phyloP scores from a whole-genome alignment of 371 early-diverging fungal genomes.

The Mucor mucedo region DNA sequence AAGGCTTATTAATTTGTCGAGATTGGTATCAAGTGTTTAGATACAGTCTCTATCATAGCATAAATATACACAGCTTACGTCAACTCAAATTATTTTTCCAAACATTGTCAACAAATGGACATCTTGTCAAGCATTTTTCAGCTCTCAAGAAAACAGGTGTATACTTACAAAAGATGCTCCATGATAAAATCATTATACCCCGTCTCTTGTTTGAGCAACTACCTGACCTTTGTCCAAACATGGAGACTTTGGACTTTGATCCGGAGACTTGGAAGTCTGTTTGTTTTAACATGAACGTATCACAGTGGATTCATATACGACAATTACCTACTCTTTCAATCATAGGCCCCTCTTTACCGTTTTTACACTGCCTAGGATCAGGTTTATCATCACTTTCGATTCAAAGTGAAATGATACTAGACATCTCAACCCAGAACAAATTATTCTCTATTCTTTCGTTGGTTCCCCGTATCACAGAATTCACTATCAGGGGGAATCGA shows the following conservation, averaged over 20 bases:
- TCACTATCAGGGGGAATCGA: neutral
- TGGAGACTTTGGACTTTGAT: slow-evolving; percentile 19
- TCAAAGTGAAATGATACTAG: slow-evolving; percentile 14
- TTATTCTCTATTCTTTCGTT: slow-evolving; percentile 10
- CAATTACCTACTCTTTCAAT: slow-evolving; percentile 16
- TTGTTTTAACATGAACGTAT: neutral
- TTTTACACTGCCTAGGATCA: slow-evolving; percentile 10
- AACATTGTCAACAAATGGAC: slow-evolving; percentile 14
- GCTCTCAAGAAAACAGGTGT: neutral
- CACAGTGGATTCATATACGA: slow-evolving; percentile 8
- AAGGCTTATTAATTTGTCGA: slow-evolving; percentile 9
- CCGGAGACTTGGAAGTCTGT: slow-evolving; percentile 17
- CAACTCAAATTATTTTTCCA: slow-evolving; percentile 4
- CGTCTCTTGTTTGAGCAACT: slow-evolving; percentile 10
- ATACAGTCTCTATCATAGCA: slow-evolving; percentile 9
- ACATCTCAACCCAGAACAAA: slow-evolving; percentile 8
- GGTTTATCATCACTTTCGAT: slow-evolving; percentile 8
- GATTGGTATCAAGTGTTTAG: slow-evolving; percentile 21
- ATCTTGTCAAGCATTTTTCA: slow-evolving; percentile 7
- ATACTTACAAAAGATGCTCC: neutral
- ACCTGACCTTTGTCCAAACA: slow-evolving; percentile 18
- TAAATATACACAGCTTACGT: neutral
- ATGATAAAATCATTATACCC: slow-evolving; percentile 8
- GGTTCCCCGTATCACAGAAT: slow-evolving; percentile 6
- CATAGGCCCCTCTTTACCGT: slow-evolving; percentile 10